Base-by-base conservation (phyloP, 371 early-diverging fungal genomes). In the Haplosporangium sp. region DNA sequence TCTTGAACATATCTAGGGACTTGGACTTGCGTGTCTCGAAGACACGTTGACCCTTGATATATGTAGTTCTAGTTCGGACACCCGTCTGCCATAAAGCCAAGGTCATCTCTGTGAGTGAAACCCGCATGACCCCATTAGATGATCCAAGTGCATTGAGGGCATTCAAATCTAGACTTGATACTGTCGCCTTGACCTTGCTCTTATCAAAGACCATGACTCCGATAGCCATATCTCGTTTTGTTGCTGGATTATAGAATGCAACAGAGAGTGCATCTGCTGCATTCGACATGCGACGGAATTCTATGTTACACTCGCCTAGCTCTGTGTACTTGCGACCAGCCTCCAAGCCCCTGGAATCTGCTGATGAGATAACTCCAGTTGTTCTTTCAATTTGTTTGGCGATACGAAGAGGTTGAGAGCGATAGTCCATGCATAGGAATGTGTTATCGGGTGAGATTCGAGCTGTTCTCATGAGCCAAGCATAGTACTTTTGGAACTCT, bases 221-320 rank as follows among this genome's bases (percentile, higher is more conserved):
- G 0, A 67, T 55, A 0, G 75, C 67, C 74, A 74, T 74, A 9
- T 81, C 81, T 2, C 75, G 74, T 35, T 65, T 67, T 1, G 75
- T 81, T 2, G 44, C 72, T 17, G 81, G 72, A 44, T 74, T 81
- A 57, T 67, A 74, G 63, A 81, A 81, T 0, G 75, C 81, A 6
- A 81, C 72, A 3, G 71, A 81, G 10, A 74, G 63, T 0, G 75
- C 74, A 7, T 74, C 71, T 10, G 71, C 69, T 9, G 68, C 61
- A n/a, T 81, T 74, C 9, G 81, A 81, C 81, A 81, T 81, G 7
- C 72, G 42, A 9, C 75, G 67, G 61, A 81, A 74, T 44, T 81
- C 81, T 20, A 74, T 57, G 34, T 71, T 63, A 40, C 81, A 81
- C 17, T 71, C 72, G 2, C 81, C 81, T 37, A 81, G 19, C 59